Base-by-base conservation (phyloP, 345 rosid genomes). In the Anacardium occidentale region DNA sequence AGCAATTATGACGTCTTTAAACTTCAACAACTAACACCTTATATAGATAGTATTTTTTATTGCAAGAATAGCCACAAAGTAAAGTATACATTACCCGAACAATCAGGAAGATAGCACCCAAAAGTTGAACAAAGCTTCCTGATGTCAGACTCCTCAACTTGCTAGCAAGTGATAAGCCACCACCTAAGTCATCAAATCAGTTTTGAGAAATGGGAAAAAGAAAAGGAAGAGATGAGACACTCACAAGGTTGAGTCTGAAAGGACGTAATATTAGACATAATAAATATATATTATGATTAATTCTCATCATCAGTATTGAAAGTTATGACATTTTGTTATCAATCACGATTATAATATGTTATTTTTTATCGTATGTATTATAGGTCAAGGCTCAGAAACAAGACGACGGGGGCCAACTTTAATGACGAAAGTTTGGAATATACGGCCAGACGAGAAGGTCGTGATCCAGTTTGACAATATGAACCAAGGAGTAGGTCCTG, bases 91-190 rank as follows among this genome's bases (percentile, higher is more conserved):
- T 89, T 95, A 95, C 99, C 99, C 71, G 94, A 71, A 95, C 94
- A 78, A 95, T 86, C 81, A 71, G 79, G 84, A 86, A 95, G 77
- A 95, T 87, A 79, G 97, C 89, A 72, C 83, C 78, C 85, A 95
- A 78, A 75, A 95, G 94, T 77, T 88, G 91, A 74, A 89, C 96
- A 87, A 95, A 95, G 81, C 86, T 87, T 80, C 91, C 99, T 9
- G 99, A 84, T 73, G 97, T 79, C 83, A 95, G 80, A 82, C 90
- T 85, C 81, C 94, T 87, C 84, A 95, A 84, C 84, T 95, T 95
- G 95, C 92, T 91, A 14, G 94, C 98, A 52, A 95, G 97, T 11
- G 98, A 90, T 74, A 79, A 81, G 67, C 86, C 90, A n/a, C 94
- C 96, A 85, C 94, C 99, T 91, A 77, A 74, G 75, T 73, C 72